Conservation (phyloP, 495 filamentous ascomycete species). For the Collariella sp. region DNA sequence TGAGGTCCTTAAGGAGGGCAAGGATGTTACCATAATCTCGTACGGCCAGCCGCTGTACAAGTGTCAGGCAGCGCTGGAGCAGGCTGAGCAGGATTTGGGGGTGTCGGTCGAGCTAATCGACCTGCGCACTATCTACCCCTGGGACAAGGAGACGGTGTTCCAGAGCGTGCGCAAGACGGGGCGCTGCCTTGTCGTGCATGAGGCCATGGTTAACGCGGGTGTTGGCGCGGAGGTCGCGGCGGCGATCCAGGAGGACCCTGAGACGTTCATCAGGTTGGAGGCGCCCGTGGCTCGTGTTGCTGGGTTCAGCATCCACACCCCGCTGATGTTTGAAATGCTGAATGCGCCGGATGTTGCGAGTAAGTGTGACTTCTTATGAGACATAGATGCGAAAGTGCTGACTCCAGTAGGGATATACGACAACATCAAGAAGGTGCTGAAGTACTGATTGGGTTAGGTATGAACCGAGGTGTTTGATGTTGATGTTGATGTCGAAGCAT, state of each 20-base stretch:
- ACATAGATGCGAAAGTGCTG: slow-evolving; percentile 9
- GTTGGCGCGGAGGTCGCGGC: slow-evolving; percentile 90
- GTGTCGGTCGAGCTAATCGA: slow-evolving; percentile 85
- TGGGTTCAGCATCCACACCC: slow-evolving; percentile 84
- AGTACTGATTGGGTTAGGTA: slow-evolving; percentile 29
- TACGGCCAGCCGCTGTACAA: slow-evolving; percentile 91
- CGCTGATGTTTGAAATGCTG: slow-evolving; percentile 75
- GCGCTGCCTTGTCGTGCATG: slow-evolving; percentile 84
- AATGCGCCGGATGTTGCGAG: slow-evolving; percentile 84
- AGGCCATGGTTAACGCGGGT: slow-evolving; percentile 91
- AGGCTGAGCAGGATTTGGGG: slow-evolving; percentile 72
- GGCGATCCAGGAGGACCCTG: slow-evolving; percentile 73
- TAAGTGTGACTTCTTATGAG: slow-evolving; percentile 43
- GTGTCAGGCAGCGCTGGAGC: slow-evolving; percentile 69
- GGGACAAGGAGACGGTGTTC: slow-evolving; percentile 80
- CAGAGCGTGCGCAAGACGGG: slow-evolving; percentile 86
- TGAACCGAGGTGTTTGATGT: neutral
- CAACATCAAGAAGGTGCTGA: slow-evolving; percentile 40
- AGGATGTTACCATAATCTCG: slow-evolving; percentile 76
- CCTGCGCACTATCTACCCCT: slow-evolving; percentile 85
- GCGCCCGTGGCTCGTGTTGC: slow-evolving; percentile 89
- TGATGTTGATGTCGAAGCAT: neutral
- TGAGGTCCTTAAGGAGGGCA: slow-evolving; percentile 76
- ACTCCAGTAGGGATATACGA: slow-evolving; percentile 44
- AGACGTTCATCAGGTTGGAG: slow-evolving; percentile 77